Evolutionary conservation across 768 basidiomycete species (phyloP), one percentile per base, ranked within the genome.

Genomic region (Baorangia bicolor): DNA sequence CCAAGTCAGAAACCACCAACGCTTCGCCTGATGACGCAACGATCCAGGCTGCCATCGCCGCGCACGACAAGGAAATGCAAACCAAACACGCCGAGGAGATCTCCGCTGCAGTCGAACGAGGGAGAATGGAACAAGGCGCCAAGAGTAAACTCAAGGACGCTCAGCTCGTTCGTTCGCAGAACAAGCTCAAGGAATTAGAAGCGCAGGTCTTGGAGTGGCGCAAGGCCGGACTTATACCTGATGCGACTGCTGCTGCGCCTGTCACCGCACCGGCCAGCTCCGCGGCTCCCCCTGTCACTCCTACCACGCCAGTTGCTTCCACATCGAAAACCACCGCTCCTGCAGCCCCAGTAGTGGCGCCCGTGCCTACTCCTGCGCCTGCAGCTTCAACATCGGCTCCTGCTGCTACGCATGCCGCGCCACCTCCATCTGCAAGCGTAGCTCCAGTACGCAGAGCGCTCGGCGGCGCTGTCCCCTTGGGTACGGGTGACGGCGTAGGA

Each of bases 141-240:
- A 88, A 87, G 72, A 67, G 73, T 33, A 88, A 86, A 67, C 60
- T 92, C 40, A 91, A 90, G 72, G 90, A 92, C 60, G 73, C 75
- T 2, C 87, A 87, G 60, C 73, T 91, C n/a, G 76, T 84, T 30
- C 80, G 76, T 48, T 75, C 81, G 11, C 83, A 88, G 64, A 74
- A 72, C 53, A 80, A 78, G 53, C 73, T 90, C 47, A 91, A 89
- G 72, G 84, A 87, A 8, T 74, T 90, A 34, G 88, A 91, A 63
- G 76, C 77, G 12, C 81, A 84, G 54, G 80, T 88, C 34, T 68
- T 80, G 39, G 81, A 80, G 55, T 82, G 80, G 80, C 77, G 77
- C 60, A 78, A 79, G 44, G 70, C 74, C 1, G 83, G 85, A 3
- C 41, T 78, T 3, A 39, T 84, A 39, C 80, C 83, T 12, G 74